Conservation (phyloP, 495 filamentous ascomycete species). For the Durotheca rogersii region DNA sequence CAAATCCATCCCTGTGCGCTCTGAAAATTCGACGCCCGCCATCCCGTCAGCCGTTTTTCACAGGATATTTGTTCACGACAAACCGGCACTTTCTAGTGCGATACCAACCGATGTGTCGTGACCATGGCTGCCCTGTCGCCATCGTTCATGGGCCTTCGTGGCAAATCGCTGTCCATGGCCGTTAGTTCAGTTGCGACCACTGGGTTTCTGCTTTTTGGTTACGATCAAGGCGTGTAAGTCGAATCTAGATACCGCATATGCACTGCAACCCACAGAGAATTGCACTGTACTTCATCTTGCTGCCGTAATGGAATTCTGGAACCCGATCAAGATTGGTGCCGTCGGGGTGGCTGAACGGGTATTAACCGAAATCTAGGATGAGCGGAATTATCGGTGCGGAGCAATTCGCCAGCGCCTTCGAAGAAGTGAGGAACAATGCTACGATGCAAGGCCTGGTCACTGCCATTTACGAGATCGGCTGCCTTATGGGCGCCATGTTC, state of each 20-base stretch:
- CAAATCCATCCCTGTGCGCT: slow-evolving; percentile 16
- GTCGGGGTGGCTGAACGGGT: too few relatives aligned
- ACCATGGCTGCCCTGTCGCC: slow-evolving; percentile 46
- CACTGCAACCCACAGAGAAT: too few relatives aligned
- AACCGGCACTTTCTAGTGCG: too few relatives aligned
- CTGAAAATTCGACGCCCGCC: slow-evolving; percentile 27
- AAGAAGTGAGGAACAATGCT: slow-evolving; percentile 61
- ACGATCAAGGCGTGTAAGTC: slow-evolving; percentile 56
- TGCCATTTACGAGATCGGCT: slow-evolving; percentile 81
- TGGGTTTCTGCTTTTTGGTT: slow-evolving; percentile 74
- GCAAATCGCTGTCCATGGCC: slow-evolving; percentile 60
- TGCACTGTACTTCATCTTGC: not conserved
- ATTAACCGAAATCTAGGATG: slow-evolving; percentile 56
- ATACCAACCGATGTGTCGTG: too few relatives aligned
- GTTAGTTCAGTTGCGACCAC: slow-evolving; percentile 65
- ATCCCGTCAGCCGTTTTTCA: slow-evolving; percentile 10
- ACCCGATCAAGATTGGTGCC: too few relatives aligned
- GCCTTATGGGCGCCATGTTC: slow-evolving; percentile 71
- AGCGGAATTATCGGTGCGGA: slow-evolving; percentile 74
- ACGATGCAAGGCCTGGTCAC: slow-evolving; percentile 81
- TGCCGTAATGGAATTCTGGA: not conserved
- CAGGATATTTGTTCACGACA: slow-evolving; percentile 8
- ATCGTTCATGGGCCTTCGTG: slow-evolving; percentile 62
- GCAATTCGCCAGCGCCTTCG: slow-evolving; percentile 70
- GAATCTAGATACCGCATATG: too few relatives aligned